Evolutionary conservation across 257 asterid genomes (phyloP).

Genomic region (Ilex asprella): DNA sequence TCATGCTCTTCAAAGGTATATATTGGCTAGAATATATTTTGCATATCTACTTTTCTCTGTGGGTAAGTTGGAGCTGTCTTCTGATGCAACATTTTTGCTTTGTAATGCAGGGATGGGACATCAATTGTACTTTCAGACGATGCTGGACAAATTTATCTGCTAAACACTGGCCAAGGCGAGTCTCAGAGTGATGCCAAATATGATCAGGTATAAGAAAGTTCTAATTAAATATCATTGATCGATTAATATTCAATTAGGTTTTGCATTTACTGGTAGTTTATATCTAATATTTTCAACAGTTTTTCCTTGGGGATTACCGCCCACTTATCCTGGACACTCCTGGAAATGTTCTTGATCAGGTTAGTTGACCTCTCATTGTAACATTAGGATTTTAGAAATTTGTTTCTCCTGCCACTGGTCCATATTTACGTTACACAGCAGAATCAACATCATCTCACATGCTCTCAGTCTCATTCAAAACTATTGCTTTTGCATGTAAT

Average conservation of each 20-base stretch:
- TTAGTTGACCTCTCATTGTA: conserved; percentile 20
- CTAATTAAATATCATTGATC: conserved; percentile 3
- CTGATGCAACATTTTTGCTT: conserved; percentile 23
- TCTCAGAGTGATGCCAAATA: conserved; percentile 94
- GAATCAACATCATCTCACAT: neutral
- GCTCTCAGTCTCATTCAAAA: too few relatives aligned
- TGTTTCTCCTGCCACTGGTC: neutral
- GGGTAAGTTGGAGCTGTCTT: neutral
- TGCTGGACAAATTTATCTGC: conserved; percentile 89
- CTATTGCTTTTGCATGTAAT: neutral
- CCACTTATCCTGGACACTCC: conserved; percentile 75
- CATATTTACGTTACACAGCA: neutral
- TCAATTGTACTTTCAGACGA: conserved; percentile 97
- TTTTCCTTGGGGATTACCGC: conserved; percentile 97
- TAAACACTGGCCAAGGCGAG: conserved; percentile 97
- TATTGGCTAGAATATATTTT: too few relatives aligned
- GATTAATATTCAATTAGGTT: conserved; percentile 12
- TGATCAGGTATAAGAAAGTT: conserved; percentile 62
- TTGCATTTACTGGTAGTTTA: neutral
- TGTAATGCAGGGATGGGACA: conserved; percentile 84
- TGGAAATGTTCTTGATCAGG: conserved; percentile 94
- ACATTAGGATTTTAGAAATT: neutral
- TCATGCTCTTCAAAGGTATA: too few relatives aligned
- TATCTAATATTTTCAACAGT: conserved; percentile 38
- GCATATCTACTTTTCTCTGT: too few relatives aligned